Conservation (phyloP, 768 basidiomycete genomes). For the Termitomyces sp. region DNA sequence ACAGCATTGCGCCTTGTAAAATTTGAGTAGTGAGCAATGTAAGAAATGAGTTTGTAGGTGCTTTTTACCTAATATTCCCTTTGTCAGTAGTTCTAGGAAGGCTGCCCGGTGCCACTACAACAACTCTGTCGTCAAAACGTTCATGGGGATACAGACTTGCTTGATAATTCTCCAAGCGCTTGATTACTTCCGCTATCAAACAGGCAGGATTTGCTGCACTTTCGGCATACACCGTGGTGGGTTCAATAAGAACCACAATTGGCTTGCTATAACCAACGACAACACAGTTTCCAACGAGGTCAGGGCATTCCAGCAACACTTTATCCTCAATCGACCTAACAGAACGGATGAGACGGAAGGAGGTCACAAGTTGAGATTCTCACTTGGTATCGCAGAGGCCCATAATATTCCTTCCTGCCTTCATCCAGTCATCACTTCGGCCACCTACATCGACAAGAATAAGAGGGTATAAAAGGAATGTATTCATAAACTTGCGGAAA, state of each 20-base stretch:
- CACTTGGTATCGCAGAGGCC: conserved; percentile 5
- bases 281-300: conserved; percentile 3
- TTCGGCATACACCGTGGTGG: not conserved
- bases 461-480: not conserved
- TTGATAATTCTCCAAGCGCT: not conserved
- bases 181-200: not conserved
- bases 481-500: not conserved
- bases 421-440: conserved; percentile 10
- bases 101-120: not conserved
- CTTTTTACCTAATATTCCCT: not conserved
- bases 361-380: not conserved
- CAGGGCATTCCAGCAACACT: not conserved
- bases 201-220: not conserved
- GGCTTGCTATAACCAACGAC: conserved; percentile 6
- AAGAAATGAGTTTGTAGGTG: not conserved
- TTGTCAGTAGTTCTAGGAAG: conserved; percentile 1
- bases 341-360: not conserved
- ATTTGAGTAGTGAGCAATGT: not conserved
- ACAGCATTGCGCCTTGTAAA: not conserved
- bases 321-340: conserved; percentile 4
- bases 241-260: conserved; percentile 5
- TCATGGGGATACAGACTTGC: not conserved
- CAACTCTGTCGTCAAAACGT: not conserved
- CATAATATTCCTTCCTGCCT: not conserved
- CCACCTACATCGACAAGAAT: not conserved